These are phyloP conservation scores for Lagenidium giganteum DNA, from an alignment of 352 stramenopile genomes.

Conservation along the genomic window DNA sequence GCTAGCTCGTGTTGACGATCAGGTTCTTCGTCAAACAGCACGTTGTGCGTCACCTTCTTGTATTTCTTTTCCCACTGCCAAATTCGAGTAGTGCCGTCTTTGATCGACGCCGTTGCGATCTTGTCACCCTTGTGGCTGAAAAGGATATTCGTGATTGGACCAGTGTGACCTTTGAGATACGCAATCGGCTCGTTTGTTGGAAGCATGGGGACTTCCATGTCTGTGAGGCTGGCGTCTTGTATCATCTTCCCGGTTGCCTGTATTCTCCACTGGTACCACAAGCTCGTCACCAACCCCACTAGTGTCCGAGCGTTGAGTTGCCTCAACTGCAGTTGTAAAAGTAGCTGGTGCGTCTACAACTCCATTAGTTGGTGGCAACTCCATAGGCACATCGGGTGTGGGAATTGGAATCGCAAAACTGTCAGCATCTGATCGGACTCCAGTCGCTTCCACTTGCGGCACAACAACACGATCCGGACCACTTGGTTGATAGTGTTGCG, in stretches of 20 bases:
- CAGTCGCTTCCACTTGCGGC: too few species aligned
- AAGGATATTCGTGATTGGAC: constrained; percentile 85
- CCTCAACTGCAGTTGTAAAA: not conserved
- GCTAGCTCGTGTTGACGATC: constrained; percentile 16
- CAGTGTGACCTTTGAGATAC: constrained; percentile 69
- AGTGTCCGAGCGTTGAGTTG: too few species aligned
- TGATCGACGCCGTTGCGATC: constrained; percentile 86
- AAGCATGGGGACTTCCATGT: constrained; percentile 8
- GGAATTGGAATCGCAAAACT: too few species aligned
- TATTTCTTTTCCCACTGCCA: constrained; percentile 32
- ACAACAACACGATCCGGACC: too few species aligned
- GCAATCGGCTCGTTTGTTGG: constrained; percentile 22
- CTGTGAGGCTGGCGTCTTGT: constrained; percentile 4
- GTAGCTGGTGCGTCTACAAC: constrained; percentile 3
- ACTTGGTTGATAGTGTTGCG: constrained; percentile 1
- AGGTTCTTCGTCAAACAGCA: constrained; percentile 16
- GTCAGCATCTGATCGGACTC: too few species aligned
- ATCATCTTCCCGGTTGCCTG: constrained; percentile 11
- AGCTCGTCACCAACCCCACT: too few species aligned
- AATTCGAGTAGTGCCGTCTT: constrained; percentile 64
- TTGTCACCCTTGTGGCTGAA: constrained; percentile 82
- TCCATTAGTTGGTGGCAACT: not conserved
- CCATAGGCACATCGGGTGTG: not conserved
- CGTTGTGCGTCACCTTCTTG: constrained; percentile 20
- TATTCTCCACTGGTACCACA: too few species aligned